Conservation (phyloP, 202 grass and related monocot species). For the Alloteropsis angusta region DNA sequence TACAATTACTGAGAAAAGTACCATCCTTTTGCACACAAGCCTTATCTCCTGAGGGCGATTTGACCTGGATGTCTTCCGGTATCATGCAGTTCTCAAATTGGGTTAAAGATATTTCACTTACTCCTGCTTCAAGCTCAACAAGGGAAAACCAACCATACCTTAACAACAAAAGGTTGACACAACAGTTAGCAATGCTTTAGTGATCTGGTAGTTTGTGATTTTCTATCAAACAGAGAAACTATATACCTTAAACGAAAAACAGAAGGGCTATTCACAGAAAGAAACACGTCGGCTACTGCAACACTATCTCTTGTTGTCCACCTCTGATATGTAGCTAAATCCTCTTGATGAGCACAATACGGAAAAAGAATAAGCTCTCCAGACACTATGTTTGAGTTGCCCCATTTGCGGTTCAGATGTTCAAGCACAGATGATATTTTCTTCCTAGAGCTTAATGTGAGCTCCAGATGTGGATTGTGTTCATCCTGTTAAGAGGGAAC, state of each 20-base stretch:
- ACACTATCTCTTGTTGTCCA: slow-evolving; percentile 69
- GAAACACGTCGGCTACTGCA: slow-evolving; percentile 68
- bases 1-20: slow-evolving; percentile 6
- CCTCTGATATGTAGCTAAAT: slow-evolving; percentile 65
- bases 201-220: neutral
- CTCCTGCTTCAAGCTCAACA: slow-evolving; percentile 46
- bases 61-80: slow-evolving; percentile 44
- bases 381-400: slow-evolving; percentile 60
- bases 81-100: slow-evolving; percentile 52
- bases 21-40: slow-evolving; percentile 28
- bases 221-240: slow-evolving; percentile 17
- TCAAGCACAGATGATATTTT: slow-evolving; percentile 95
- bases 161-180: slow-evolving; percentile 16
- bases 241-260: slow-evolving; percentile 88
- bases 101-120: slow-evolving; percentile 42
- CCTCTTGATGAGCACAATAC: slow-evolving; percentile 69
- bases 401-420: slow-evolving; percentile 94
- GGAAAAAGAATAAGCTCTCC: slow-evolving; percentile 86
- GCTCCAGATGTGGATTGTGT: slow-evolving; percentile 93
- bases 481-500: slow-evolving; percentile 53
- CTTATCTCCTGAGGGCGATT: slow-evolving; percentile 19
- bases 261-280: slow-evolving; percentile 74
- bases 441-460: slow-evolving; percentile 90
- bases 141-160: slow-evolving; percentile 95
- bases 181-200: slow-evolving; percentile 11